These are phyloP conservation scores for Entelexis paramagnoliae DNA, from an alignment of 1,139 yeast species.

Conservation along the genomic window DNA sequence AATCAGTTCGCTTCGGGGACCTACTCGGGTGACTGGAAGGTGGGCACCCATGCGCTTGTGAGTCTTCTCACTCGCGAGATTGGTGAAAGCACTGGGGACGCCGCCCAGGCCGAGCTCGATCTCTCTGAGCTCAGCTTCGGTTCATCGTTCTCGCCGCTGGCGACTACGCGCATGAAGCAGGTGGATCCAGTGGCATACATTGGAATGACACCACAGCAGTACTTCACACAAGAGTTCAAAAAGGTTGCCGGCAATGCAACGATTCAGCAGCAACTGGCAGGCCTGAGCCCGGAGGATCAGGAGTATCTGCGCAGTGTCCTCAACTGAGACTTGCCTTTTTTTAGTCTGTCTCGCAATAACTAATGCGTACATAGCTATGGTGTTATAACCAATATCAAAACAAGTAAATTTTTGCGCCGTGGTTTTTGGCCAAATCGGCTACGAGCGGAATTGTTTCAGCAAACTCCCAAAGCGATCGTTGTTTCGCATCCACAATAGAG, in stretches of 20 bases:
- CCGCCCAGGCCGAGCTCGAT: slow-evolving; percentile 41
- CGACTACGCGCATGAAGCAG: slow-evolving; percentile 48
- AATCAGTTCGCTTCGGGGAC: slow-evolving; percentile 32
- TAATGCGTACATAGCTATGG: too few species aligned
- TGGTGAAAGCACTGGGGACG: slow-evolving; percentile 31
- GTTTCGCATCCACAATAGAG: slow-evolving; percentile 52
- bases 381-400: not conserved
- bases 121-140: slow-evolving; percentile 68
- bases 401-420: slow-evolving; percentile 6
- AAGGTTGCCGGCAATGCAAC: slow-evolving; percentile 29
- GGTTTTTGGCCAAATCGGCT: slow-evolving; percentile 22
- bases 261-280: slow-evolving; percentile 28
- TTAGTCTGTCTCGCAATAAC: too few species aligned
- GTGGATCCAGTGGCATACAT: slow-evolving; percentile 60
- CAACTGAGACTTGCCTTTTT: too few species aligned
- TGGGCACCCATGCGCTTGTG: slow-evolving; percentile 45
- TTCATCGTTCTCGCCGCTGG: slow-evolving; percentile 65
- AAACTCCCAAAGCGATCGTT: slow-evolving; percentile 53
- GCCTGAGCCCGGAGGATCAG: slow-evolving; percentile 8
- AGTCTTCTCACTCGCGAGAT: slow-evolving; percentile 36
- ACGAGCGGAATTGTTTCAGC: slow-evolving; percentile 29
- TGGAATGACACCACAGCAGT: slow-evolving; percentile 32
- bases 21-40: slow-evolving; percentile 39
- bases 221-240: slow-evolving; percentile 33
- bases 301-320: slow-evolving; percentile 8